phyloP scores from a whole-genome alignment of 2,329 filamentous ascomycete genomes.

The Scedosporium dehoogii region DNA sequence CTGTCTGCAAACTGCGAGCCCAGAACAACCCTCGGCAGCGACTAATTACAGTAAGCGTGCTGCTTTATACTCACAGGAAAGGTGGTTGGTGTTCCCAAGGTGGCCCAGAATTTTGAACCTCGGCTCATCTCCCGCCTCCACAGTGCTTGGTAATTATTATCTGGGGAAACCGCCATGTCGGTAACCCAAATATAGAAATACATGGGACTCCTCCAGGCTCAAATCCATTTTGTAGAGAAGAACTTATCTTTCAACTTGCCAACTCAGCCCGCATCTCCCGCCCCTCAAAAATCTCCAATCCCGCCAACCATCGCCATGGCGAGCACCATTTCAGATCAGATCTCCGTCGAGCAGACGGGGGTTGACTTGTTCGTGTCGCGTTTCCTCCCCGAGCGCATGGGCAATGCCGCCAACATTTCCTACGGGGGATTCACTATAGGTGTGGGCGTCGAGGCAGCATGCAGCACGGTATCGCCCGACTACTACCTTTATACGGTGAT shows the following conservation, averaged over 20 bases:
- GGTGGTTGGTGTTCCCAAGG: no score
- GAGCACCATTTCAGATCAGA: slow-evolving; percentile 4
- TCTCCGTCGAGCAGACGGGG: background rate
- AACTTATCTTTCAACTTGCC: no score
- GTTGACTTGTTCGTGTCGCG: slow-evolving; percentile 16
- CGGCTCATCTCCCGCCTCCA: background rate
- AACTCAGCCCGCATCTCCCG: background rate
- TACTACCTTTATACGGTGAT: slow-evolving; percentile 30
- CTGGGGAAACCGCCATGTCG: background rate
- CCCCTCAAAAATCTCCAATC: slow-evolving; percentile 7
- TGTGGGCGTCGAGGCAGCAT: slow-evolving; percentile 26
- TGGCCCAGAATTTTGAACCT: background rate
- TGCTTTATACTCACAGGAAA: no score
- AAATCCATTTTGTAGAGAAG: no score
- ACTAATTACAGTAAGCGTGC: no score
- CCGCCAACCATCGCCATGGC: slow-evolving; percentile 8
- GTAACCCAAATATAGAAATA: background rate
- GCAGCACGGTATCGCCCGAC: slow-evolving; percentile 19
- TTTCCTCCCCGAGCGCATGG: slow-evolving; percentile 18
- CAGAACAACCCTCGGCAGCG: no score
- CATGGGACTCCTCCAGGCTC: background rate
- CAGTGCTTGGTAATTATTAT: no score
- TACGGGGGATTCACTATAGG: slow-evolving; percentile 30
- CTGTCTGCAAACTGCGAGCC: no score
- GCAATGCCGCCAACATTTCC: slow-evolving; percentile 21